These are phyloP conservation scores for Cryptosporidium ryanae DNA, from an alignment of 169 alveolate species.

Conservation along the genomic window DNA sequence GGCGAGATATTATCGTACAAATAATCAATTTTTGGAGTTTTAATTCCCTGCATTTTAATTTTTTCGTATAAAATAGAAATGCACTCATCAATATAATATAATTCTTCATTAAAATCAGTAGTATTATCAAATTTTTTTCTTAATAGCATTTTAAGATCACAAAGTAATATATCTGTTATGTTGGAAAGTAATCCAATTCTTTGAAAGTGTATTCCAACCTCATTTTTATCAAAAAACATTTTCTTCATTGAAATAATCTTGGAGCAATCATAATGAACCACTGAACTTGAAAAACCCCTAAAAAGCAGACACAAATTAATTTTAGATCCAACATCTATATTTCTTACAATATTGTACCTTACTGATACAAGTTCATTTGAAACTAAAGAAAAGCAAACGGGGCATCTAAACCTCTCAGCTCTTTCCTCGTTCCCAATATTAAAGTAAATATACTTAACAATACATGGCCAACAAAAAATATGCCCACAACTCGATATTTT, in stretches of 20 bases:
- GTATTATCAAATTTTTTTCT: background rate
- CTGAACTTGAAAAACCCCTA: conserved; percentile 14
- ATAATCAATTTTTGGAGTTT: background rate
- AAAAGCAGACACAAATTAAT: conserved; percentile 52
- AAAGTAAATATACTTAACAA: conserved; percentile 17
- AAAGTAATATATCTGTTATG: background rate
- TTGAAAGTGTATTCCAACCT: conserved; percentile 55
- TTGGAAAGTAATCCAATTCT: conserved; percentile 33
- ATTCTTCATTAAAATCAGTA: background rate
- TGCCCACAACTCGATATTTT: conserved; percentile 71
- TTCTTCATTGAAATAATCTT: background rate
- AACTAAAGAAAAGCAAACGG: conserved; percentile 45
- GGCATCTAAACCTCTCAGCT: conserved; percentile 27
- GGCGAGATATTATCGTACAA: background rate
- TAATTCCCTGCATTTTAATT: background rate
- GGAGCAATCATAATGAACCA: conserved; percentile 4
- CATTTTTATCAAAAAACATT: conserved; percentile 13
- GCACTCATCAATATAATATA: conserved; percentile 51
- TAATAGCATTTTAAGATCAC: conserved; percentile 54
- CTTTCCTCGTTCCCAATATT: conserved; percentile 6
- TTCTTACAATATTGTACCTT: conserved; percentile 37
- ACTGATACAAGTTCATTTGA: conserved; percentile 56
- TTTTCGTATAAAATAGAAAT: conserved; percentile 20
- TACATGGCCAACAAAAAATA: conserved; percentile 74
- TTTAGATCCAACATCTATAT: conserved; percentile 11